Base-by-base conservation (phyloP, 495 filamentous ascomycete species). In the Penicillium goetzii region DNA sequence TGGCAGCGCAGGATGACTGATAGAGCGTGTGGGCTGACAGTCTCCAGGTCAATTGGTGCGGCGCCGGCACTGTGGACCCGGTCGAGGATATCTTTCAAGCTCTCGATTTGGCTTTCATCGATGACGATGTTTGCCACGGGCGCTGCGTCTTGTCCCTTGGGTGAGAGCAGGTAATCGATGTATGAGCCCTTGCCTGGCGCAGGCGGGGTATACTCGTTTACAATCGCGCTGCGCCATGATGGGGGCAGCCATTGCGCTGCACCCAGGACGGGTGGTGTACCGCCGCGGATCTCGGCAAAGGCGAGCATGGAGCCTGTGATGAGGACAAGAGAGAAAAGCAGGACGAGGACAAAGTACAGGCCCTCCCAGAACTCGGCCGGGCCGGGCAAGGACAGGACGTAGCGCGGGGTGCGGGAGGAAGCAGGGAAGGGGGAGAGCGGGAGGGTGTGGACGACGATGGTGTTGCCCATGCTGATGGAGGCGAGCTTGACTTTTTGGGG, bases 391-490 rank as follows among this genome's bases (percentile, higher is more conserved):
- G 80, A 81, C 36, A 96, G 82, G 32, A 93, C 83, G 74, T 92
- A 93, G 68, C 91, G 88, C 25, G 80, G 81, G 30, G 75, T 80
- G 62, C 73, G 78, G 61, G 78, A 84, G 41, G 66, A 77, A 63
- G 67, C 74, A 54, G 72, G 80, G 63, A 78, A 82, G 19, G 84
- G 85, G 19, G 81, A 82, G 28, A 99, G 86, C 0, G 91, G 88
- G 63, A 98, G 79, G 23, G 90, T 90, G 76, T 97, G 92, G 36
- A 97, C 89, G 50, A 92, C 88, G 49, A 92, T 85, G 10, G 90
- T 93, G 73, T 92, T 94, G 59, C 89, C 91, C 72, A 96, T 88
- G 63, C 89, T 91, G 51, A 91, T 88, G 53, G 91, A 95, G 19
- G 92, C 93, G 8, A 99, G 83, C 67, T 91, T 93, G 61, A 97